Conservation (phyloP, 768 basidiomycete species). For the Dioszegia aurantiaca region DNA sequence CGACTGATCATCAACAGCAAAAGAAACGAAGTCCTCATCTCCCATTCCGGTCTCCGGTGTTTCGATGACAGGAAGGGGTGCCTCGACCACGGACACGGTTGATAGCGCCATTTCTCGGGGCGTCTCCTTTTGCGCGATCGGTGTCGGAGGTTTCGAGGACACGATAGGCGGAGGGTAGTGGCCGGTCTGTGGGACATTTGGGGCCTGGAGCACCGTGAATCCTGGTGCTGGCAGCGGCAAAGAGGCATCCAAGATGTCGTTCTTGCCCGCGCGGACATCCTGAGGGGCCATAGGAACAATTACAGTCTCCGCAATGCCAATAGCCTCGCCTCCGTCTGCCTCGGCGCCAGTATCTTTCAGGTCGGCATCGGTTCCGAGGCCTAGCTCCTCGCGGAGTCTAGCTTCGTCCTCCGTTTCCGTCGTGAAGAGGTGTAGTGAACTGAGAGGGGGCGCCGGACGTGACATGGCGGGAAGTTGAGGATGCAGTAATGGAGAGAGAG, state of each 20-base stretch:
- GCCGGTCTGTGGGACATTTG: background rate
- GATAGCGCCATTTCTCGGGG: too few species aligned
- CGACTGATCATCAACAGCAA: background rate
- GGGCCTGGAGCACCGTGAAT: background rate
- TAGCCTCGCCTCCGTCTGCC: conserved; percentile 16
- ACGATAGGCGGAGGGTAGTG: background rate
- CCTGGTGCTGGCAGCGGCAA: background rate
- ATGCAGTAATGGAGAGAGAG: conserved; percentile 29
- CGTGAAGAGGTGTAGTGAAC: conserved; percentile 40
- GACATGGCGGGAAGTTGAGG: conserved; percentile 42
- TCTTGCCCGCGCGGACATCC: conserved; percentile 3
- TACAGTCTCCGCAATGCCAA: conserved; percentile 19
- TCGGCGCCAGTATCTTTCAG: too few species aligned
- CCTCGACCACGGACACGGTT: too few species aligned
- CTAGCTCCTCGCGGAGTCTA: conserved; percentile 34
- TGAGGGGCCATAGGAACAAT: conserved; percentile 2
- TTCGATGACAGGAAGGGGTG: background rate
- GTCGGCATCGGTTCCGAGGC: conserved; percentile 16
- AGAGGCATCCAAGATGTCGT: background rate
- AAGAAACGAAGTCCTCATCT: conserved; percentile 7
- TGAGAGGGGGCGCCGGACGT: conserved; percentile 40
- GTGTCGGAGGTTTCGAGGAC: background rate
- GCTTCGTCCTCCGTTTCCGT: conserved; percentile 39
- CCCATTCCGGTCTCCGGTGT: background rate
- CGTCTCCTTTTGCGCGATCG: too few species aligned